Evolutionary conservation across 2,329 filamentous ascomycete species (phyloP).

Genomic region (Arthrobotrys sphaeroides): DNA sequence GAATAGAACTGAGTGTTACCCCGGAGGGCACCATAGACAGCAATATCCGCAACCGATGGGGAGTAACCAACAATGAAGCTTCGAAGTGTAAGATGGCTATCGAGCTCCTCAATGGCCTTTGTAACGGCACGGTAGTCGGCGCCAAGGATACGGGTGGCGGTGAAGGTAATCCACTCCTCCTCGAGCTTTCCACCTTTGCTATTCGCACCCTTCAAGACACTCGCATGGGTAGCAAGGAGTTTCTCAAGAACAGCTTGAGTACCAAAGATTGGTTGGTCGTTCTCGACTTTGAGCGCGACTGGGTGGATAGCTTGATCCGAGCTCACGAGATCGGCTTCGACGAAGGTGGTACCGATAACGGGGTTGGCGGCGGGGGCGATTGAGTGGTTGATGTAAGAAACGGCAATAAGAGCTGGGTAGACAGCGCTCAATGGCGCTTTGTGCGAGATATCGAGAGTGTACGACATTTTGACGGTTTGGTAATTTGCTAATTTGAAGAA

Average conservation of each 20-base stretch:
- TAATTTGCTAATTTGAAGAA: background rate
- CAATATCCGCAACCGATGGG: slow-evolving; percentile 78
- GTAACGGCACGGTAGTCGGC: slow-evolving; percentile 86
- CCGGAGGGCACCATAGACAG: slow-evolving; percentile 83
- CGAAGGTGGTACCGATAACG: slow-evolving; percentile 55
- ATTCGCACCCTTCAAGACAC: slow-evolving; percentile 53
- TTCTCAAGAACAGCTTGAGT: slow-evolving; percentile 56
- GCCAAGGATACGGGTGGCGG: slow-evolving; percentile 64
- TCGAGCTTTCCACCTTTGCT: slow-evolving; percentile 57
- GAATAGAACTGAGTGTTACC: slow-evolving; percentile 80
- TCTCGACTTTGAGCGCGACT: slow-evolving; percentile 56
- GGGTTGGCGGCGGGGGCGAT: slow-evolving; percentile 46
- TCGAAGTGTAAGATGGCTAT: slow-evolving; percentile 86
- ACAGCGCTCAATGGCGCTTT: slow-evolving; percentile 52
- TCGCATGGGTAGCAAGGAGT: slow-evolving; percentile 55
- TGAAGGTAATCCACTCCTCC: slow-evolving; percentile 68
- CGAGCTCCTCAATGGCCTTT: slow-evolving; percentile 76
- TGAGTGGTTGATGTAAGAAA: slow-evolving; percentile 55
- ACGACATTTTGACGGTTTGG: slow-evolving; percentile 32
- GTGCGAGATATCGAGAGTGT: slow-evolving; percentile 45
- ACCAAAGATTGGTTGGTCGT: slow-evolving; percentile 57
- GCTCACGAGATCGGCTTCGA: slow-evolving; percentile 56
- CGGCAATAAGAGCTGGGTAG: slow-evolving; percentile 57
- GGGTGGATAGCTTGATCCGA: slow-evolving; percentile 54
- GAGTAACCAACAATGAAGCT: slow-evolving; percentile 85